Evolutionary conservation across 2,329 filamentous ascomycete genomes (phyloP), one percentile per base, ranked within the genome.

Genomic region (Diaporthe nobilis): DNA sequence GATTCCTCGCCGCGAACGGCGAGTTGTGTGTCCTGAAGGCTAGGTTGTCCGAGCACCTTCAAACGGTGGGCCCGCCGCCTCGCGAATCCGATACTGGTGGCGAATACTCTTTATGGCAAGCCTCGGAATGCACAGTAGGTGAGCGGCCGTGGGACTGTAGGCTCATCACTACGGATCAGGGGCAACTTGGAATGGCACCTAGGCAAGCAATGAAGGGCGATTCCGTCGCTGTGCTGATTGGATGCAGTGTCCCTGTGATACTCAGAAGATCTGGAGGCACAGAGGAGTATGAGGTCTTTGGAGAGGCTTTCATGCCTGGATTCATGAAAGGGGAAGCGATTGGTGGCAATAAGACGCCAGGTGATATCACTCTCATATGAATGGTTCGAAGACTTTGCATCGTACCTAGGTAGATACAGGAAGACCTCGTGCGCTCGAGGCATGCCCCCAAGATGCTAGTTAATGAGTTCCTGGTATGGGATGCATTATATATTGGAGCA

Each of bases 91-190:
- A 20, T 10, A 25, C 5, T 28, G 20, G n/a, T n/a, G 17, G 70
- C 12, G 28, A 63, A 37, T 44, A 61, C 37, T 39, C 57, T 8
- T 22, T 72, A 10, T 72, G 71, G 71, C 57, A 28, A 7, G 55
- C 71, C 13, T 31, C 57, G 1, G 71, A 72, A 22, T 42, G 22
- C 20, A 72, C 57, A 4, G 71, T 63, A 7, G 71, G 71, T 6
- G 55, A 51, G 44, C 49, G 71, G 70, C 55, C 70, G 9, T 61
- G 70, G 71, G 71, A 63, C 13, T 72, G 71, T 22, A 60, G 71
- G 13, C 28, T 72, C 10, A 28, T 72, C 2, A 47, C 37, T 17
- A 72, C 71, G 17, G 57, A 31, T 22, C 28, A 49, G 31, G 71
- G 71, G 8, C 20, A 51, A 4, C 5, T 72, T 22, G 70, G 55